Evolutionary conservation across 495 filamentous ascomycete genomes (phyloP).

Genomic region (Neurospora hispaniola): DNA sequence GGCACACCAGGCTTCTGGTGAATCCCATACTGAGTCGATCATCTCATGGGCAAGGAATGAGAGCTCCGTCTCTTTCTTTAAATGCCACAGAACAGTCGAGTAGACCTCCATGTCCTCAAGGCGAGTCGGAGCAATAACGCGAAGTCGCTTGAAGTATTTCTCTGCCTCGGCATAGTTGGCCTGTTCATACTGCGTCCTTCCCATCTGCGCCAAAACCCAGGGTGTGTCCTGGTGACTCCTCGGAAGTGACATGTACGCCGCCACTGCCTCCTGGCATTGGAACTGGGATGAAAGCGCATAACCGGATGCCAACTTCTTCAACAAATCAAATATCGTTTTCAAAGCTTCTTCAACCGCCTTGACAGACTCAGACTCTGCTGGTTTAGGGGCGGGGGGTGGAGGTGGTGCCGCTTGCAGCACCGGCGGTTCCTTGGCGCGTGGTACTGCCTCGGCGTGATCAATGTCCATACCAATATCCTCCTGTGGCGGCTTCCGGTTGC

Average conservation of each 20-base stretch:
- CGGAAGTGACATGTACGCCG: slow-evolving; percentile 57
- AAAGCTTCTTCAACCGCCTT: slow-evolving; percentile 64
- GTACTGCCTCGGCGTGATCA: slow-evolving; percentile 38
- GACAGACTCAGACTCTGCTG: slow-evolving; percentile 33
- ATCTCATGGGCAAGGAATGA: slow-evolving; percentile 87
- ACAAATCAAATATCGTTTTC: slow-evolving; percentile 64
- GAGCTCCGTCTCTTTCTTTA: slow-evolving; percentile 82
- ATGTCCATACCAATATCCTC: slow-evolving; percentile 54
- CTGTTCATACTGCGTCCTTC: slow-evolving; percentile 80
- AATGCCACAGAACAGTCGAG: slow-evolving; percentile 93
- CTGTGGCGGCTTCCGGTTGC: slow-evolving; percentile 57
- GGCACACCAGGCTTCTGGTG: slow-evolving; percentile 91
- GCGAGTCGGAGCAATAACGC: slow-evolving; percentile 62
- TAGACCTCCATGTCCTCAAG: slow-evolving; percentile 95
- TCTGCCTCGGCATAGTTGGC: slow-evolving; percentile 76
- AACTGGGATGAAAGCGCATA: slow-evolving; percentile 70
- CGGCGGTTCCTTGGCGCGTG: slow-evolving; percentile 41
- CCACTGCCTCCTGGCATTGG: slow-evolving; percentile 63
- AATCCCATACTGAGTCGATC: slow-evolving; percentile 72
- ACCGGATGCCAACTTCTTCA: slow-evolving; percentile 70
- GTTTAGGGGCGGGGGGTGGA: slow-evolving; percentile 23
- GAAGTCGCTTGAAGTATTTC: slow-evolving; percentile 67
- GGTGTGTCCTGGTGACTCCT: slow-evolving; percentile 77
- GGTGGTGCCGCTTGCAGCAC: slow-evolving; percentile 6
- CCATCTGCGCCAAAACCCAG: slow-evolving; percentile 88